Evolutionary conservation across 2,329 filamentous ascomycete species (phyloP).

Genomic region (Diaporthe amygdali): DNA sequence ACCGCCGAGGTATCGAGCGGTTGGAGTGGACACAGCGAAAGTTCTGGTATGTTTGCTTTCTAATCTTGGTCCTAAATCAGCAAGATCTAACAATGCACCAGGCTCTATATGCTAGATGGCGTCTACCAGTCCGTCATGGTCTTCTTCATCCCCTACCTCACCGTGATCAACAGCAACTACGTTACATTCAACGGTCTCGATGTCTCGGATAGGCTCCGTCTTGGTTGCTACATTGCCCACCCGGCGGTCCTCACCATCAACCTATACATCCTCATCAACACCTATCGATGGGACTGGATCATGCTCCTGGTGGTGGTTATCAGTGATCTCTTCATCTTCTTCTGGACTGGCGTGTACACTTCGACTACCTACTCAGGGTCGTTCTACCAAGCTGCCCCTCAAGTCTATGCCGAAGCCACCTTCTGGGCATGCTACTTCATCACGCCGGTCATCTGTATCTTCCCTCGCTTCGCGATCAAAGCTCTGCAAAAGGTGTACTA

Average conservation of each 20-base stretch:
- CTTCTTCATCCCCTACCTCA: slow-evolving; percentile 90
- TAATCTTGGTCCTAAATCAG: background rate
- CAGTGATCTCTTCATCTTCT: slow-evolving; percentile 87
- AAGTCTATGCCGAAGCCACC: slow-evolving; percentile 80
- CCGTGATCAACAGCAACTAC: slow-evolving; percentile 73
- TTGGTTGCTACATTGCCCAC: slow-evolving; percentile 87
- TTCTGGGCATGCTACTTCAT: slow-evolving; percentile 89
- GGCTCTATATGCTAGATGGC: slow-evolving; percentile 93
- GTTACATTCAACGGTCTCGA: slow-evolving; percentile 75
- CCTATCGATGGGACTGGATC: slow-evolving; percentile 98
- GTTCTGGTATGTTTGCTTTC: slow-evolving; percentile 76
- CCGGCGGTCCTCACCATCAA: slow-evolving; percentile 90
- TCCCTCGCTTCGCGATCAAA: slow-evolving; percentile 88
- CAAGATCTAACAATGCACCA: slow-evolving; percentile 43
- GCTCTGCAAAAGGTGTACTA: slow-evolving; percentile 91
- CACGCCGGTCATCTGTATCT: slow-evolving; percentile 80
- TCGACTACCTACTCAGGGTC: slow-evolving; percentile 51
- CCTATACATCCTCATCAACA: slow-evolving; percentile 92
- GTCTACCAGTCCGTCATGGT: slow-evolving; percentile 92
- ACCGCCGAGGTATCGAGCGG: slow-evolving; percentile 92
- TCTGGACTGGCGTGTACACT: slow-evolving; percentile 92
- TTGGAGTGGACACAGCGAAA: slow-evolving; percentile 95
- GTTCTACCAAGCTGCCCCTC: slow-evolving; percentile 77
- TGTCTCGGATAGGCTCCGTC: slow-evolving; percentile 78
- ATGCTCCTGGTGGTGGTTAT: slow-evolving; percentile 82